Conservation (phyloP, 192 early-diverging fungal genomes). For the Coemansia sp. region DNA sequence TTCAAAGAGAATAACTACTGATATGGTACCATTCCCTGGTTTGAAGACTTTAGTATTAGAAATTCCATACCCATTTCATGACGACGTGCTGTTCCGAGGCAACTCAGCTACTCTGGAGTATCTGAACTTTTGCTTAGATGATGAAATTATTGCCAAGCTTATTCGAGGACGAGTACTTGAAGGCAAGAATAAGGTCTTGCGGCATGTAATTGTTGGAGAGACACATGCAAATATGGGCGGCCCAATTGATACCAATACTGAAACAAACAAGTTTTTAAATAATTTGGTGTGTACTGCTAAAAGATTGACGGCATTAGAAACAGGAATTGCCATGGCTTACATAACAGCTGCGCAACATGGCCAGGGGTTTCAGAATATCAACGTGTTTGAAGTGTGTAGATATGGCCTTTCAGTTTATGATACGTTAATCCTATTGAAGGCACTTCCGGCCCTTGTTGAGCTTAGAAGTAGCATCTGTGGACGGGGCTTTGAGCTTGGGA, state of each 20-base stretch:
- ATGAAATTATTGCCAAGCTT: background rate
- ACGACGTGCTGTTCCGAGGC: constrained; percentile 13
- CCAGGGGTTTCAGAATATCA: background rate
- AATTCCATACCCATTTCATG: background rate
- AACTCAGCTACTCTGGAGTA: background rate
- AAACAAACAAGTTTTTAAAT: no score
- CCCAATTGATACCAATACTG: no score
- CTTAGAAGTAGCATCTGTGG: background rate
- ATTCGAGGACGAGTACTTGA: background rate
- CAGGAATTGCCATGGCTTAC: no score
- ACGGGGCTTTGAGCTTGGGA: background rate
- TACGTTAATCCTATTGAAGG: no score
- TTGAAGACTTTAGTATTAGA: background rate
- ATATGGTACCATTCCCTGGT: background rate
- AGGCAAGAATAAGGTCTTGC: background rate
- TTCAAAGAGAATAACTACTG: no score
- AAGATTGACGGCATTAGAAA: no score
- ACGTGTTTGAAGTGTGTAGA: no score
- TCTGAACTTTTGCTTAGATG: background rate
- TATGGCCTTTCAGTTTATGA: no score
- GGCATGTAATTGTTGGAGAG: background rate
- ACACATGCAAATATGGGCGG: accelerated
- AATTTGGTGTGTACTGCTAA: no score
- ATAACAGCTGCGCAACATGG: background rate
- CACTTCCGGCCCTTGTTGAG: background rate